Conservation (phyloP, 148 eudicot species). For the Silene conica region DNA sequence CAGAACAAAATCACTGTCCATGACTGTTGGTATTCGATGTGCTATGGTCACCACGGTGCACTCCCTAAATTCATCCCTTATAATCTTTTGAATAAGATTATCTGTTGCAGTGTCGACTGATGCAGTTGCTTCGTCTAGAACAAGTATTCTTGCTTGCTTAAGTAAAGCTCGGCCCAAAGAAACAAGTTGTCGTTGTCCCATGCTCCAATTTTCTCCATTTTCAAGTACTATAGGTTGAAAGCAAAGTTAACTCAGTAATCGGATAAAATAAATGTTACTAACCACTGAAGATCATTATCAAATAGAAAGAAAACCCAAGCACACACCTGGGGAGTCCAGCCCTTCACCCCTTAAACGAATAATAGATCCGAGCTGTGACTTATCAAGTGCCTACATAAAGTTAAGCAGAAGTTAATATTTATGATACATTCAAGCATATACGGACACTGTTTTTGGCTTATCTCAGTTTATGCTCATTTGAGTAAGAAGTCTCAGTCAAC, state of each 20-base stretch:
- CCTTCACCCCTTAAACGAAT: constrained; percentile 74
- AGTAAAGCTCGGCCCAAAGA: constrained; percentile 90
- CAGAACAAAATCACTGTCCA: constrained; percentile 91
- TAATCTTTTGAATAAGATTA: constrained; percentile 88
- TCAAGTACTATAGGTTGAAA: constrained; percentile 57
- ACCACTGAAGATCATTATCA: background rate
- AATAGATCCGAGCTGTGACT: constrained; percentile 86
- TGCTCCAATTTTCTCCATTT: constrained; percentile 98
- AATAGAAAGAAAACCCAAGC: constrained; percentile 1
- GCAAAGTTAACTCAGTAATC: background rate
- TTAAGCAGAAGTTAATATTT: background rate
- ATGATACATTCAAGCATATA: background rate
- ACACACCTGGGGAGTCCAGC: constrained; percentile 80
- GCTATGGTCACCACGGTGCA: constrained; percentile 94
- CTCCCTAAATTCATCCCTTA: constrained; percentile 70
- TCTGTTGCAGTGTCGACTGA: constrained; percentile 96
- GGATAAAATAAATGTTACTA: background rate
- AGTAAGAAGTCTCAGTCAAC: background rate
- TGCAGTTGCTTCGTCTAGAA: constrained; percentile 98
- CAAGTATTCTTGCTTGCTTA: constrained; percentile 85
- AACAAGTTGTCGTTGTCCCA: constrained; percentile 96
- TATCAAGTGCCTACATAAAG: constrained; percentile 77
- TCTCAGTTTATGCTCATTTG: constrained; percentile 1
- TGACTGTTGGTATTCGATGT: constrained; percentile 92
- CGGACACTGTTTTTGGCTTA: background rate